Conservation (phyloP, 768 basidiomycete genomes). For the Lactifluus volemus region DNA sequence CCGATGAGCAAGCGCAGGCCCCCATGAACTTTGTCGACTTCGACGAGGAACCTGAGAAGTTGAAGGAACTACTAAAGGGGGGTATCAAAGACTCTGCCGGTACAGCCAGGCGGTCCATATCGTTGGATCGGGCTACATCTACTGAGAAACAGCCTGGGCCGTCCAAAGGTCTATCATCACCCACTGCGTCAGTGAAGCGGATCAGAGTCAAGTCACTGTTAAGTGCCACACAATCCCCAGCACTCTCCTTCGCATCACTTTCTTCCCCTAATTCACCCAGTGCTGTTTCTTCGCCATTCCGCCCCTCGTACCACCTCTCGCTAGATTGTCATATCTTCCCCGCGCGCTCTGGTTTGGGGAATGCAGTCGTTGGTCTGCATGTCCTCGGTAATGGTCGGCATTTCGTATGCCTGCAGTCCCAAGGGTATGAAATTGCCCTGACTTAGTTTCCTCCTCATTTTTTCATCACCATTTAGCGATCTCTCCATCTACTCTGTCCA, state of each 20-base stretch:
- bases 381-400: conserved; percentile 35
- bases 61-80: conserved; percentile 65
- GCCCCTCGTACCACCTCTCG: conserved; percentile 9
- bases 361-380: conserved; percentile 39
- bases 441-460: background rate
- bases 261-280: conserved; percentile 8
- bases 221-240: conserved; percentile 32
- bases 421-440: conserved; percentile 41
- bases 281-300: conserved; percentile 13
- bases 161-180: conserved; percentile 5
- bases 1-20: conserved; percentile 62
- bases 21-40: conserved; percentile 74
- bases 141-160: conserved; percentile 22
- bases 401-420: conserved; percentile 49
- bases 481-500: conserved; percentile 43
- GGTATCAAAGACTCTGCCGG: conserved; percentile 31
- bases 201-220: conserved; percentile 35
- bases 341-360: conserved; percentile 30
- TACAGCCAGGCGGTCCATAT: conserved; percentile 27
- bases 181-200: conserved; percentile 23
- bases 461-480: conserved; percentile 31
- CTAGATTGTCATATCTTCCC: conserved; percentile 38
- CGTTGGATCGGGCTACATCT: conserved; percentile 25
- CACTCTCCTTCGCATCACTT: background rate
- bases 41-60: conserved; percentile 68